phyloP scores from a whole-genome alignment of 2,329 filamentous ascomycete genomes.

The Arthrobotrys pseudoclavata region DNA sequence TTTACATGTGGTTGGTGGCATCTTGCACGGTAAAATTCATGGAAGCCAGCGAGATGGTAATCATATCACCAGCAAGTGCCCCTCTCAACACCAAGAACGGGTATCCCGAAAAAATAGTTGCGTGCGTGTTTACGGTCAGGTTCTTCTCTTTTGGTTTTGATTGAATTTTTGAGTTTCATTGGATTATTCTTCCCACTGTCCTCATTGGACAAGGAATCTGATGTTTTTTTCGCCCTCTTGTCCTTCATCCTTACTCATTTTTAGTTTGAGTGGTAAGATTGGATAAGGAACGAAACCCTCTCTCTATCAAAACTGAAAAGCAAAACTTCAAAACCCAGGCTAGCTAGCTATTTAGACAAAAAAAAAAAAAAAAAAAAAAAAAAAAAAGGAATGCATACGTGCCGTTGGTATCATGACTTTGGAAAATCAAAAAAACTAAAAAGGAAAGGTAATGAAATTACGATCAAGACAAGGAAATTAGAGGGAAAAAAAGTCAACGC shows the following conservation, averaged over 20 bases:
- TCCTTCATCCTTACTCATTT: slow-evolving; percentile 32
- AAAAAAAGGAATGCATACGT: slow-evolving; percentile 43
- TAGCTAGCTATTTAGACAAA: slow-evolving; percentile 20
- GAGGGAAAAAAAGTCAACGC: slow-evolving; percentile 28
- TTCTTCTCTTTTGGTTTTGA: slow-evolving; percentile 6
- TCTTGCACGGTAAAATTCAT: slow-evolving; percentile 8
- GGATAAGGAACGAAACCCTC: slow-evolving; percentile 53
- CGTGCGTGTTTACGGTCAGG: not conserved
- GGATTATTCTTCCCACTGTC: slow-evolving; percentile 34
- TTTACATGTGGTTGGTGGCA: slow-evolving; percentile 15
- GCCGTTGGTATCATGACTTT: slow-evolving; percentile 59
- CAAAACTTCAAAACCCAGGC: slow-evolving; percentile 33
- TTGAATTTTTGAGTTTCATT: slow-evolving; percentile 47
- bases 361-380: slow-evolving; percentile 21
- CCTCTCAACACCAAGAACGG: slow-evolving; percentile 36
- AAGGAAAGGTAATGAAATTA: slow-evolving; percentile 46
- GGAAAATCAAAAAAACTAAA: slow-evolving; percentile 26
- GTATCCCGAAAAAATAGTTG: slow-evolving; percentile 1
- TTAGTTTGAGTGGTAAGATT: slow-evolving; percentile 44
- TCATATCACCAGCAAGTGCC: slow-evolving; percentile 5
- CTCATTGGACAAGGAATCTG: slow-evolving; percentile 38
- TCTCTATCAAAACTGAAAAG: slow-evolving; percentile 56
- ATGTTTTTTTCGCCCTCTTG: slow-evolving; percentile 27
- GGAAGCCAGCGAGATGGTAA: slow-evolving; percentile 5
- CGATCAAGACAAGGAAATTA: slow-evolving; percentile 39